Base-by-base conservation (phyloP, 208 protist genomes). In the Wallacemonas sp. region DNA sequence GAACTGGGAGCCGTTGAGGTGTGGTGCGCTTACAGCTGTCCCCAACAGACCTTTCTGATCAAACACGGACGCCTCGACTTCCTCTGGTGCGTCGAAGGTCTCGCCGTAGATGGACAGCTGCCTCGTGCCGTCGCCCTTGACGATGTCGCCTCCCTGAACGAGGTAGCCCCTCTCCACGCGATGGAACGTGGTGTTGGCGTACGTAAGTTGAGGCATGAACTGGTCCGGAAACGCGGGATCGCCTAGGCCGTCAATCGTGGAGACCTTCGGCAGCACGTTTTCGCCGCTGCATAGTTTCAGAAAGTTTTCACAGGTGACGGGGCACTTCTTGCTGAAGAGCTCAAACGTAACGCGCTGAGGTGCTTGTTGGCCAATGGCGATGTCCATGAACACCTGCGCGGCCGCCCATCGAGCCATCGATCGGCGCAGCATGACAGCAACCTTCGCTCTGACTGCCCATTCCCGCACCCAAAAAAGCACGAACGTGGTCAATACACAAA, bases 61-160 rank as follows among this genome's bases (percentile, higher is more conserved):
- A 58, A 93, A 92, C 75, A 85, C 89, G 26, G 94, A 91, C 33
- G 70, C 79, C 46, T 90, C 89, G 78, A 97, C 97, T 79, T 99
- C 97, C 55, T 99, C 95, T 39, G 80, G 81, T n/a, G 96, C 96
- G 66, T 97, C 89, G 58, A 91, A 95, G 27, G 77, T 92, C 24
- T 93, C 91, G 68, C 97, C 97, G 74, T 98, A 99, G 71, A 99
- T 98, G 45, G 93, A 99, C 34, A 98, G 81, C 59, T 98, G 97
- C 59, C 91, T 95, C 9, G 73, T 94, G 32, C 98, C 98, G 46
- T 95, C 78, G 44, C 62, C 81, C n/a, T 60, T 79, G 22, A 89
- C 80, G 58, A 94, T 68, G 53, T 96, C 91, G 4, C 91, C 91
- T 19, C 94, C 93, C 69, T 99, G 97, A 33, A 96, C 73, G 2